A percentile compares a stretch with the other conserved stretches of the same genome.
These are phyloP conservation scores for Globisporangium cylindrosporum DNA, from an alignment of 352 stramenopile genomes.

Conservation along the genomic window DNA sequence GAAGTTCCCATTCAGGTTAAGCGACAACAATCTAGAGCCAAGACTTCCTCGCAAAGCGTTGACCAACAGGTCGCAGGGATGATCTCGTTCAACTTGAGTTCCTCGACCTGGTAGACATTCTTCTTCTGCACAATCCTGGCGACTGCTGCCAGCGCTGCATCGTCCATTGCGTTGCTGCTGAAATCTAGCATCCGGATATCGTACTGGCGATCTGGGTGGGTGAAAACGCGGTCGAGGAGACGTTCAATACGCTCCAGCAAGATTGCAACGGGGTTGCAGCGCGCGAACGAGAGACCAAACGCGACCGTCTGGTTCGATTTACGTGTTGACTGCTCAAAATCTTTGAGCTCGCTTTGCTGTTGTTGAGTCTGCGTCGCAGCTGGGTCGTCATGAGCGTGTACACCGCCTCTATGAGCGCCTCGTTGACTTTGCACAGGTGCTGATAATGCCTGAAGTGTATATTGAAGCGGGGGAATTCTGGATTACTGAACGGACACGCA, in stretches of 20 bases:
- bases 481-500: background rate
- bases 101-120: background rate
- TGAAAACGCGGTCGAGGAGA: constrained; percentile 1
- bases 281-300: background rate
- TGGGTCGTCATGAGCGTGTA: background rate
- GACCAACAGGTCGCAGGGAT: background rate
- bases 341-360: background rate
- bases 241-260: constrained; percentile 5
- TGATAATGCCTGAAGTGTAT: background rate
- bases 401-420: background rate
- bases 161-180: constrained; percentile 1
- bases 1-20: constrained; percentile 2
- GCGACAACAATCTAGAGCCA: background rate
- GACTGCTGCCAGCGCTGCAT: constrained; percentile 10
- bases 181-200: constrained; percentile 8
- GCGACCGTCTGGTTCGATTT: background rate
- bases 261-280: background rate
- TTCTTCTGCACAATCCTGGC: constrained; percentile 12
- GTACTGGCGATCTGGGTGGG: constrained; percentile 6
- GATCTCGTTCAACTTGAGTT: constrained; percentile 1
- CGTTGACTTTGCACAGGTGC: background rate
- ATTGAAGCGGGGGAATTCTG: background rate
- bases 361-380: background rate
- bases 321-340: background rate
- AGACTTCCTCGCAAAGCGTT: background rate